Evolutionary conservation across 306 rosid genomes (phyloP).

Genomic region (Cicer chorassanicum): DNA sequence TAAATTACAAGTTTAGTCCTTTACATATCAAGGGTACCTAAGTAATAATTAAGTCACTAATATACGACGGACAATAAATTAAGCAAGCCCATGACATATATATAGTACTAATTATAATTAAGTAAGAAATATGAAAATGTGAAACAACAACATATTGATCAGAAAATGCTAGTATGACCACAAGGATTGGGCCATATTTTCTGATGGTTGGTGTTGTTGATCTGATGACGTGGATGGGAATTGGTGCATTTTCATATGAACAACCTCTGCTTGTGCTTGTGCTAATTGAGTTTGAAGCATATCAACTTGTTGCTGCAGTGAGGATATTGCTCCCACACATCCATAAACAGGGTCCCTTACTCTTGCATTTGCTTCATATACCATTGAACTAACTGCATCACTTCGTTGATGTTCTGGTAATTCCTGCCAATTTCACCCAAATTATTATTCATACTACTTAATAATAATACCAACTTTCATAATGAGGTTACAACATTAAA

Average conservation of each 20-base stretch:
- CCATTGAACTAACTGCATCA: conserved; percentile 97
- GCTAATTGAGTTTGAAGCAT: conserved; percentile 82
- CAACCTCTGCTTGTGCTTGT: conserved; percentile 78
- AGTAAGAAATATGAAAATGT: no score
- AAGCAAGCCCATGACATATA: no score
- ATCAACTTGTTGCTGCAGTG: conserved; percentile 84
- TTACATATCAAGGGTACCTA: no score
- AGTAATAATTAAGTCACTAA: no score
- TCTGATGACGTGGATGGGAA: conserved; percentile 34
- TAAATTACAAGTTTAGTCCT: no score
- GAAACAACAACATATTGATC: no score
- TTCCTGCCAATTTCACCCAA: conserved; percentile 52
- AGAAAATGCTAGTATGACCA: conserved; percentile 66
- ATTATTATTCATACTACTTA: no score
- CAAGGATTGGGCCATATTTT: conserved; percentile 69
- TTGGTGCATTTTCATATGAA: conserved; percentile 69
- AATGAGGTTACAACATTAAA: no score
- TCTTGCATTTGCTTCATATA: conserved; percentile 96
- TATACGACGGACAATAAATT: no score
- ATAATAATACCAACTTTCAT: no score
- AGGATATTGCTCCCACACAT: conserved; percentile 92
- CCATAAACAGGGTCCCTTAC: conserved; percentile 93
- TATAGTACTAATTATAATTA: no score
- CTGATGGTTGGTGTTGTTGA: neutral
- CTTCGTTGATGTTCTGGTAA: conserved; percentile 81